Evolutionary conservation across 2,329 filamentous ascomycete genomes (phyloP).

Genomic region (Coniochaeta sp.): DNA sequence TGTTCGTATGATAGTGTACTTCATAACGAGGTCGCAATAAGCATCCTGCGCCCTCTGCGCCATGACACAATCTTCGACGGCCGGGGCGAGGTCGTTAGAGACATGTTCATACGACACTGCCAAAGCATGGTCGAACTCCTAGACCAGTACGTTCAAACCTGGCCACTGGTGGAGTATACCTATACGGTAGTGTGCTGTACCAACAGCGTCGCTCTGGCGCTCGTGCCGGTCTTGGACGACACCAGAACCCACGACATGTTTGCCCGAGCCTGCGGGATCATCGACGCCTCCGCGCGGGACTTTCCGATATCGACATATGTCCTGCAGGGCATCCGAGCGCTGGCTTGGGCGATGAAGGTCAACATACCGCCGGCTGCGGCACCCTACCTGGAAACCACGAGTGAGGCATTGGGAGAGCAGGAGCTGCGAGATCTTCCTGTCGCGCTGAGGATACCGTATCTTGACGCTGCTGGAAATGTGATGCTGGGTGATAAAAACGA

Average conservation of each 20-base stretch:
- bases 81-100: not conserved
- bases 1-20: not conserved
- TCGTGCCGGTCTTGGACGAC: not conserved
- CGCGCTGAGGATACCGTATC: constrained; percentile 1
- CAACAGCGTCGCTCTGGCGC: not conserved
- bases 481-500: not conserved
- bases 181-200: not conserved
- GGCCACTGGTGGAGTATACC: not conserved
- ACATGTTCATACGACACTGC: not conserved
- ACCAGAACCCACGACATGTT: not conserved
- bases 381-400: not conserved
- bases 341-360: constrained; percentile 1
- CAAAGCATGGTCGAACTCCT: not conserved
- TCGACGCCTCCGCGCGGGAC: not conserved
- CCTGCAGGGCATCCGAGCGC: not conserved
- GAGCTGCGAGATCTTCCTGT: not conserved
- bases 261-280: not conserved
- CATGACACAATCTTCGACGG: not conserved
- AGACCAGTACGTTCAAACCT: not conserved
- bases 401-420: not conserved
- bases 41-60: not conserved
- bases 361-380: not conserved
- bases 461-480: not conserved
- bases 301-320: not conserved
- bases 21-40: not conserved